Evolutionary conservation across 2,329 filamentous ascomycete species (phyloP).

Genomic region (Paradendryphiella salina): DNA sequence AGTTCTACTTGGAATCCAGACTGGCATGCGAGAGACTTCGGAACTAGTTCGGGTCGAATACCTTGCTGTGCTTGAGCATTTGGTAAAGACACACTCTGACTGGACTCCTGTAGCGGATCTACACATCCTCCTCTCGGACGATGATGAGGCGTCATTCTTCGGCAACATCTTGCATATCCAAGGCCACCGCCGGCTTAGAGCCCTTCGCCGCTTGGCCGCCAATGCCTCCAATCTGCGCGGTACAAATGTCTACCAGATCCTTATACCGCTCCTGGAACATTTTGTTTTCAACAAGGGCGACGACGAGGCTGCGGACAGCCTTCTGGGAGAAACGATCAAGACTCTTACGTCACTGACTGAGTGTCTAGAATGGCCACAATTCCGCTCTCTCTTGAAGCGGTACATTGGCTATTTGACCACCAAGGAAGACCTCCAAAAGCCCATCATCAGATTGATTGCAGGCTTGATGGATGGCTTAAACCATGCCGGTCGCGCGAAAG

Average conservation of each 20-base stretch:
- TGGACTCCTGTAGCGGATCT: conserved; percentile 77
- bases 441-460: conserved; percentile 78
- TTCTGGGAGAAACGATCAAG: conserved; percentile 82
- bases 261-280: conserved; percentile 89
- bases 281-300: conserved; percentile 85
- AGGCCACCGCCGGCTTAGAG: conserved; percentile 80
- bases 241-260: conserved; percentile 80
- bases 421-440: conserved; percentile 82
- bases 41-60: conserved; percentile 85
- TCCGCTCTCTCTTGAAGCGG: conserved; percentile 78
- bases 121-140: conserved; percentile 67
- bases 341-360: conserved; percentile 75
- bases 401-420: conserved; percentile 81
- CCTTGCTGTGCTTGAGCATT: conserved; percentile 74
- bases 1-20: conserved; percentile 74
- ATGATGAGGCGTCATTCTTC: conserved; percentile 87
- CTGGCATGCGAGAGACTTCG: conserved; percentile 74
- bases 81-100: conserved; percentile 70
- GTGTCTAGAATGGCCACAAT: conserved; percentile 88
- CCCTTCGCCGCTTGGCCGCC: conserved; percentile 73
- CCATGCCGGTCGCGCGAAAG: conserved; percentile 51
- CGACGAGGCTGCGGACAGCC: conserved; percentile 75
- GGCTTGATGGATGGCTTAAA: conserved; percentile 78
- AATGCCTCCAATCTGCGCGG: conserved; percentile 72
- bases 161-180: conserved; percentile 90